Percentiles rank a stretch among this genome's conserved stretches.
Conservation (phyloP, 208 protist genomes). For the Wallacemonas rigidus region DNA sequence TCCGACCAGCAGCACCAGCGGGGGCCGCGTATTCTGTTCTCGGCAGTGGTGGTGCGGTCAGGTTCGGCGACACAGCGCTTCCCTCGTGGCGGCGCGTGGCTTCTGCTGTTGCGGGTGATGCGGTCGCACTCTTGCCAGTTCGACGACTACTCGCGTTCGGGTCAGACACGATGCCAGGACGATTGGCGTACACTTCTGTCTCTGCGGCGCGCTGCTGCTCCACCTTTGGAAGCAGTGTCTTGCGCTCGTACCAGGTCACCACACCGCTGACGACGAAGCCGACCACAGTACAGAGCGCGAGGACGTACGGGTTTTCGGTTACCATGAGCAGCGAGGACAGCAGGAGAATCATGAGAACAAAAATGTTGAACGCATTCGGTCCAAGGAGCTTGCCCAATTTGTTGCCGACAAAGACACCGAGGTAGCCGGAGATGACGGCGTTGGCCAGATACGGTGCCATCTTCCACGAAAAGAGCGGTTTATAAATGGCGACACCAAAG, state of each 20-base stretch:
- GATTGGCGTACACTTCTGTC: constrained; percentile 22
- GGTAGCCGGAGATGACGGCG: constrained; percentile 30
- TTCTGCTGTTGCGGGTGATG: not conserved
- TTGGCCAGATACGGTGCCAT: constrained; percentile 40
- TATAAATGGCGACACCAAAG: constrained; percentile 34
- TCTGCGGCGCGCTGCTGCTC: constrained; percentile 25
- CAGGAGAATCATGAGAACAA: constrained; percentile 40
- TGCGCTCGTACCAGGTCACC: constrained; percentile 33
- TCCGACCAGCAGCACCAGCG: not conserved
- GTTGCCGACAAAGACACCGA: constrained; percentile 31
- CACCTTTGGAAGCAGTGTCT: constrained; percentile 23
- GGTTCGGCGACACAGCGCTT: not conserved
- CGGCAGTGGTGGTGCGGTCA: not conserved
- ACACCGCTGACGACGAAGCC: constrained; percentile 13
- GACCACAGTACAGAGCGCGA: constrained; percentile 15
- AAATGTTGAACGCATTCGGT: constrained; percentile 37
- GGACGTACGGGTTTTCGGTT: constrained; percentile 27
- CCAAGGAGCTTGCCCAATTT: constrained; percentile 45
- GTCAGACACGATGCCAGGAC: not conserved
- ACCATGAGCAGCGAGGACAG: constrained; percentile 43
- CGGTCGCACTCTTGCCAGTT: not conserved
- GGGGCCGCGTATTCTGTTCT: not conserved
- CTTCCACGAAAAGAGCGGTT: constrained; percentile 18
- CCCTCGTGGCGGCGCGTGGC: too few species aligned
- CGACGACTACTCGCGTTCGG: too few species aligned